Conservation (phyloP, 225 moss, liverwort and hornwort genomes). For the Marchantia polymorpha region DNA sequence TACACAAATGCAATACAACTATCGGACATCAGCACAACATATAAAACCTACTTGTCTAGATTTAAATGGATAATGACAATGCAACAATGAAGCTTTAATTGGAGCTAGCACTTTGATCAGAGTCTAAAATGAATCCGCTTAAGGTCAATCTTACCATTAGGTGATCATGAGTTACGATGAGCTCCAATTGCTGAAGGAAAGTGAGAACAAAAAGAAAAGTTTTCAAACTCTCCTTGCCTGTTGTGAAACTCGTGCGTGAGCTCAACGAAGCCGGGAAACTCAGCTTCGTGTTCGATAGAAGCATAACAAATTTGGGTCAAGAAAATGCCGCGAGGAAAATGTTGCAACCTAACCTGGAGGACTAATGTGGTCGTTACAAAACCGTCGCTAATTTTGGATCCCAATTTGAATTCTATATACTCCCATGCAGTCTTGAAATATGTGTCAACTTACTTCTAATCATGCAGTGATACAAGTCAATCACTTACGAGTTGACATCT, state of each 20-base stretch:
- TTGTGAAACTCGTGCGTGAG: background rate
- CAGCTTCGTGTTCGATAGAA: too few species aligned
- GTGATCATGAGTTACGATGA: constrained; percentile 2
- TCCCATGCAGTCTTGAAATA: too few species aligned
- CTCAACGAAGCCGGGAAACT: too few species aligned
- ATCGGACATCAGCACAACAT: background rate
- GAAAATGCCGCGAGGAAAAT: background rate
- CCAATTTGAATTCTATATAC: background rate
- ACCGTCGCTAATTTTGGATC: background rate
- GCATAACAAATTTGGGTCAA: too few species aligned
- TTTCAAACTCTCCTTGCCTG: background rate
- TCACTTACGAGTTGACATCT: too few species aligned
- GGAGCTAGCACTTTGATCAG: background rate
- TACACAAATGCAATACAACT: background rate
- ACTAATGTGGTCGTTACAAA: background rate
- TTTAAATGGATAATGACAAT: too few species aligned
- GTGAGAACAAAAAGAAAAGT: background rate
- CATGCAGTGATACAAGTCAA: too few species aligned
- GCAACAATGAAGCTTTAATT: background rate
- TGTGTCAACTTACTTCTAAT: too few species aligned
- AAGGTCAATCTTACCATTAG: constrained; percentile 6
- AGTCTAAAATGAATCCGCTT: background rate
- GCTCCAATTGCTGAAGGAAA: constrained; percentile 4
- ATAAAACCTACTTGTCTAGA: background rate
- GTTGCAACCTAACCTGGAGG: background rate